Evolutionary conservation across 805 yeast species (phyloP).

Genomic region (Torulaspora franciscae): DNA sequence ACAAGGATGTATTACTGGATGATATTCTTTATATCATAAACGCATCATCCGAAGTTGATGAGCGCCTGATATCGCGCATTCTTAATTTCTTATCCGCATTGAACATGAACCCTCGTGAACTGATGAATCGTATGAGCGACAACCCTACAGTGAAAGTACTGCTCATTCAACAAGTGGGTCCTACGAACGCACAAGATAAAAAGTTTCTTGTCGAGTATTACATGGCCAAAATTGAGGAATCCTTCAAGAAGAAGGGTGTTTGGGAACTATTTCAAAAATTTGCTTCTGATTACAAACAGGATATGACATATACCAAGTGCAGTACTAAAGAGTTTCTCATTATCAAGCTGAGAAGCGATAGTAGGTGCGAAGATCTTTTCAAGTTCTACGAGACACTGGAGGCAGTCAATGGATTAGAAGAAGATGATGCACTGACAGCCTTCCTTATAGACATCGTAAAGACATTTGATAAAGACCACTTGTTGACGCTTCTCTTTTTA

Average conservation of each 20-base stretch:
- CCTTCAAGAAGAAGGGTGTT: slow-evolving; percentile 15
- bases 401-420: slow-evolving; percentile 8
- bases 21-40: slow-evolving; percentile 19
- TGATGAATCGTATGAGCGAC: slow-evolving; percentile 15
- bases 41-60: slow-evolving; percentile 1
- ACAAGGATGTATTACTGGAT: slow-evolving; percentile 11
- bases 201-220: slow-evolving; percentile 28
- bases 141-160: slow-evolving; percentile 21
- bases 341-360: slow-evolving; percentile 17
- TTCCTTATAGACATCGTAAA: slow-evolving; percentile 8
- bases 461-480: slow-evolving; percentile 21
- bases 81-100: slow-evolving; percentile 12
- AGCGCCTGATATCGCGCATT: slow-evolving; percentile 4
- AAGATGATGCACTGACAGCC: slow-evolving; percentile 3
- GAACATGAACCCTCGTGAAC: slow-evolving; percentile 13
- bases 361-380: slow-evolving; percentile 10
- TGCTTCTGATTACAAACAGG: slow-evolving; percentile 21
- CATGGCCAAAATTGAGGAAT: slow-evolving; percentile 21
- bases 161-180: slow-evolving; percentile 26
- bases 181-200: slow-evolving; percentile 19
- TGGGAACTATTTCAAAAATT: slow-evolving; percentile 19
- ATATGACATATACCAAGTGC: slow-evolving; percentile 27
- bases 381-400: slow-evolving; percentile 7
- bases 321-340: slow-evolving; percentile 17
- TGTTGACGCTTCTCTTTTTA: slow-evolving; percentile 16